Evolutionary conservation across 2,329 filamentous ascomycete species (phyloP).

Genomic region (Aspergillus sp.): DNA sequence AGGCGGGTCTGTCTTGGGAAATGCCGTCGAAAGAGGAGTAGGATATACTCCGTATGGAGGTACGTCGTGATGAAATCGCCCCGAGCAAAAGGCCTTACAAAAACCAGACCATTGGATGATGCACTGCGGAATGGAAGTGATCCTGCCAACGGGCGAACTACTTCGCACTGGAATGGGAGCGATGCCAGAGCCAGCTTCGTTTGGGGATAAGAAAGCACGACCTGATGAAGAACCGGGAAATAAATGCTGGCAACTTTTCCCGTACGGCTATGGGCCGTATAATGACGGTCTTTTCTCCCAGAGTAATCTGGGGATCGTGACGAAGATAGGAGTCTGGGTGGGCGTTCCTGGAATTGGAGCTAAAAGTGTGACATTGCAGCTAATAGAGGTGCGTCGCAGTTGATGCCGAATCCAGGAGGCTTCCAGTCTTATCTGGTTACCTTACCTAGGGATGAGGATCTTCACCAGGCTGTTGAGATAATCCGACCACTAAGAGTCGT

Average conservation of each 20-base stretch:
- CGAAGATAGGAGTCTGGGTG: slow-evolving; percentile 50
- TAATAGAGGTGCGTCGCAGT: slow-evolving; percentile 1
- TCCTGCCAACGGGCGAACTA: slow-evolving; percentile 43
- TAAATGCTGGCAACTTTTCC: slow-evolving; percentile 36
- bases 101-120: slow-evolving; percentile 36
- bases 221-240: too few relatives aligned
- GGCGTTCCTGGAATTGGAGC: too few relatives aligned
- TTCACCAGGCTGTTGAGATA: slow-evolving; percentile 34
- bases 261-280: slow-evolving; percentile 29
- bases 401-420: slow-evolving; percentile 51
- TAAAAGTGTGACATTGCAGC: too few relatives aligned
- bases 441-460: slow-evolving; percentile 46
- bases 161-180: slow-evolving; percentile 47
- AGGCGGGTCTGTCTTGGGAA: slow-evolving; percentile 43
- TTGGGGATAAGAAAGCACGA: too few relatives aligned
- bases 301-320: slow-evolving; percentile 49
- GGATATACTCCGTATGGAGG: slow-evolving; percentile 36
- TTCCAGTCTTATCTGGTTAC: slow-evolving; percentile 43
- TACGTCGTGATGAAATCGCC: slow-evolving; percentile 21
- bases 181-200: slow-evolving; percentile 1
- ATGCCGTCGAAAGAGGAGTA: slow-evolving; percentile 43
- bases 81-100: slow-evolving; percentile 4
- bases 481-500: slow-evolving; percentile 29
- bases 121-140: slow-evolving; percentile 42
- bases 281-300: slow-evolving; percentile 48